phyloP scores from a whole-genome alignment of 495 filamentous ascomycete genomes.

The Aspergillus haitiensis region DNA sequence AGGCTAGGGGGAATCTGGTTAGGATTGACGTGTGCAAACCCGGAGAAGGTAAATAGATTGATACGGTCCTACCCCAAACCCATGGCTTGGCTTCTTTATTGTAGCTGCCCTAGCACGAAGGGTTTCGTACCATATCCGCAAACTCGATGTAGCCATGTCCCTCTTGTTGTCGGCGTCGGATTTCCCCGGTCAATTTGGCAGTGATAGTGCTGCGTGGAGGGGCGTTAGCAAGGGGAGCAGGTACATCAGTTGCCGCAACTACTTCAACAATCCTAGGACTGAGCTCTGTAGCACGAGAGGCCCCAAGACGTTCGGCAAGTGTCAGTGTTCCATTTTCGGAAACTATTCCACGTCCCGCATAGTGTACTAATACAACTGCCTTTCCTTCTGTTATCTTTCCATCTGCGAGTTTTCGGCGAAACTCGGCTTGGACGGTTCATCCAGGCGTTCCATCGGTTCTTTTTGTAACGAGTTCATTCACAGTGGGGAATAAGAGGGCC shows the following conservation, averaged over 20 bases:
- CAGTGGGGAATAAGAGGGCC: background rate
- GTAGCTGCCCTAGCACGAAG: background rate
- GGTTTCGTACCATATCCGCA: conserved; percentile 1
- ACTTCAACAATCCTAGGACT: conserved; percentile 13
- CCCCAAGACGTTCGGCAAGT: background rate
- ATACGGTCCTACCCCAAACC: conserved; percentile 4
- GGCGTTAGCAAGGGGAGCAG: background rate
- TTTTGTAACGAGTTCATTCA: background rate
- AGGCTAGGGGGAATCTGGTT: conserved; percentile 14
- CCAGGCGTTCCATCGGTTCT: background rate
- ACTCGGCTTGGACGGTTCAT: background rate
- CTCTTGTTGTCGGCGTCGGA: background rate
- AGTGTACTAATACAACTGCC: conserved; percentile 2
- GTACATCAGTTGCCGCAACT: background rate
- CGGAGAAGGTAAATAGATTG: conserved; percentile 18
- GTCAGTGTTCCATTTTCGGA: background rate
- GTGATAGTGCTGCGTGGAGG: background rate
- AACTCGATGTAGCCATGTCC: conserved; percentile 9
- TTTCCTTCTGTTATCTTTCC: background rate
- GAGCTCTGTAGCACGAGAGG: background rate
- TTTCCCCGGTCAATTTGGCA: background rate
- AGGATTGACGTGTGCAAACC: conserved; percentile 12
- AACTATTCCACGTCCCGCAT: conserved; percentile 1
- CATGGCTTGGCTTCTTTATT: background rate
- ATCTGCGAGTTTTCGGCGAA: background rate